These are phyloP conservation scores for Trametes elegans DNA, from an alignment of 768 basidiomycete species.

Conservation along the genomic window DNA sequence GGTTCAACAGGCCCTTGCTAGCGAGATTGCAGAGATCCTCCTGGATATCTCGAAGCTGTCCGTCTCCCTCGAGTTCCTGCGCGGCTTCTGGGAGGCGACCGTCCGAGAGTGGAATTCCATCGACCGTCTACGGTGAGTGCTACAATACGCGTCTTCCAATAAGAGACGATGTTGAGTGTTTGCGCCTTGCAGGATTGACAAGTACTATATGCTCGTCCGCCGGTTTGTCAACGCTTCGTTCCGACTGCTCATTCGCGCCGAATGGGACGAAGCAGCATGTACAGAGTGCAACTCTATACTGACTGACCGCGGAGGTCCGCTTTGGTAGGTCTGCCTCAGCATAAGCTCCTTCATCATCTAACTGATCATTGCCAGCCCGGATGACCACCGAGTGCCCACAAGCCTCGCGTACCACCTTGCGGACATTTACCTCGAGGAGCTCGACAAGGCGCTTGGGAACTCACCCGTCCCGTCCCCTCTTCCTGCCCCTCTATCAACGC, in stretches of 20 bases:
- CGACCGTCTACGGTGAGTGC: constrained; percentile 77
- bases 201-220: constrained; percentile 94
- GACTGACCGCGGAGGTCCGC: constrained; percentile 64
- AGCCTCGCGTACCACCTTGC: constrained; percentile 83
- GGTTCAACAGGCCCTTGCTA: constrained; percentile 89
- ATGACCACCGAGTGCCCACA: constrained; percentile 69
- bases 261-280: constrained; percentile 62
- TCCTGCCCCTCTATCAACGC: constrained; percentile 49
- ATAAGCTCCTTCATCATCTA: neutral
- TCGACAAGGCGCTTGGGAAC: constrained; percentile 61
- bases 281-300: constrained; percentile 70
- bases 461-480: constrained; percentile 27
- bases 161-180: neutral
- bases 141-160: neutral
- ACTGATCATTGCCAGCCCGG: constrained; percentile 43
- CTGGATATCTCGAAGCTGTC: constrained; percentile 58
- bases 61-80: constrained; percentile 71
- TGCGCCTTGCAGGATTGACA: constrained; percentile 79
- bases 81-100: constrained; percentile 88
- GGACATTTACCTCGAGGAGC: constrained; percentile 88
- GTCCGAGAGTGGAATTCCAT: constrained; percentile 94
- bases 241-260: constrained; percentile 63
- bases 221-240: constrained; percentile 87
- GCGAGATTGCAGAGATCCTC: constrained; percentile 79
- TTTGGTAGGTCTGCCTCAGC: constrained; percentile 55